phyloP scores from a whole-genome alignment of 2,329 filamentous ascomycete genomes.

The Pyrenophora graminea region DNA sequence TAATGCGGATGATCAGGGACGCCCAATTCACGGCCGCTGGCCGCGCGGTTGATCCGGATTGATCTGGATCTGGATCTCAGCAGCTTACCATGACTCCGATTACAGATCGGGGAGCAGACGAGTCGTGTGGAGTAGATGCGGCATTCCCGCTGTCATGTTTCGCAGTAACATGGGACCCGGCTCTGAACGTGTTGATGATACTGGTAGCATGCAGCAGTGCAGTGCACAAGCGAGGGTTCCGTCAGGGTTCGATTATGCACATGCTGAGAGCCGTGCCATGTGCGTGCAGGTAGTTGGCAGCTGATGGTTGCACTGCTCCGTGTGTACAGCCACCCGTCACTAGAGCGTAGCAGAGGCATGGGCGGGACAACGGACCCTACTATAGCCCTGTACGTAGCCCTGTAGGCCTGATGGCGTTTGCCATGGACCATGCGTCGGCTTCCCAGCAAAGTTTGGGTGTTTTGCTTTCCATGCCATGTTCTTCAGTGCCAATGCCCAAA shows the following conservation, averaged over 20 bases:
- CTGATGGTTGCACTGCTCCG: conserved; percentile 9
- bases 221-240: conserved; percentile 12
- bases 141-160: conserved; percentile 17
- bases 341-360: conserved; percentile 9
- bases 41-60: too few relatives aligned
- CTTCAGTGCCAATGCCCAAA: conserved; percentile 13
- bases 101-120: not conserved
- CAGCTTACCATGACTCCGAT: too few relatives aligned
- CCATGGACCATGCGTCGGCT: conserved; percentile 18
- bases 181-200: not conserved
- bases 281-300: conserved; percentile 4
- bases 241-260: conserved; percentile 14
- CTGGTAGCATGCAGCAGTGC: not conserved
- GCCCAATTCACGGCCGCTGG: conserved; percentile 1
- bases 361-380: not conserved
- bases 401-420: not conserved
- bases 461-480: conserved; percentile 26
- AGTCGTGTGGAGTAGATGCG: not conserved
- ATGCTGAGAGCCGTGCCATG: conserved; percentile 10
- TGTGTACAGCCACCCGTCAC: conserved; percentile 3
- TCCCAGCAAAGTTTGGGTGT: conserved; percentile 20
- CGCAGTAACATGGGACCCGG: not conserved
- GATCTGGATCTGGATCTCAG: too few relatives aligned
- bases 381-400: too few relatives aligned
- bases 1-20: conserved; percentile 12